phyloP scores from a whole-genome alignment of 768 basidiomycete species.

The Mycena sanguinolenta region DNA sequence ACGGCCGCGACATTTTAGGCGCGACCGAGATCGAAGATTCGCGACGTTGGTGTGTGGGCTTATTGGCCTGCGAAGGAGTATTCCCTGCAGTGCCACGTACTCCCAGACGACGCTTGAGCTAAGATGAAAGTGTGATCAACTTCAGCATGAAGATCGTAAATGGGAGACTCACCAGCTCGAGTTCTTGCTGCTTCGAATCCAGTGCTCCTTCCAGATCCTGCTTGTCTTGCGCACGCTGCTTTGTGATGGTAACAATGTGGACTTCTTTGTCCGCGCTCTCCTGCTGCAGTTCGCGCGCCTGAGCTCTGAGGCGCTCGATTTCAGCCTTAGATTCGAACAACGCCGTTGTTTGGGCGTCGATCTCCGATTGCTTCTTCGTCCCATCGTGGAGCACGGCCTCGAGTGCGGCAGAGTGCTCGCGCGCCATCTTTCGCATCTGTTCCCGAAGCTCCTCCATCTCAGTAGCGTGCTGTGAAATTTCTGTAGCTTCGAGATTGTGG shows the following conservation, averaged over 20 bases:
- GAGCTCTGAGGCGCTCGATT: constrained; percentile 67
- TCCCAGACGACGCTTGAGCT: constrained; percentile 78
- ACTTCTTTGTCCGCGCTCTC: constrained; percentile 90
- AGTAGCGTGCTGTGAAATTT: constrained; percentile 59
- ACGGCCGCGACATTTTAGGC: constrained; percentile 67
- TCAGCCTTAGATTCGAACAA: constrained; percentile 66
- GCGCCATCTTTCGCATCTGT: constrained; percentile 64
- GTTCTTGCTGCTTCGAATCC: constrained; percentile 94
- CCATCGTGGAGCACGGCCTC: constrained; percentile 68
- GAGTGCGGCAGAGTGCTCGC: constrained; percentile 64
- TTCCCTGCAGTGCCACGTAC: constrained; percentile 68
- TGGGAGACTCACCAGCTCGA: constrained; percentile 81
- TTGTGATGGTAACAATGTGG: constrained; percentile 76
- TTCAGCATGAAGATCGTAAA: background rate
- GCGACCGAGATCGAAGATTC: constrained; percentile 69
- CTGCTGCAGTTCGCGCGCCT: constrained; percentile 78
- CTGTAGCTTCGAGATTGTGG: constrained; percentile 66
- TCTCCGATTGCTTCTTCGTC: constrained; percentile 64
- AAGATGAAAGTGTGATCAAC: background rate
- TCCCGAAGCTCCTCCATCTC: constrained; percentile 68
- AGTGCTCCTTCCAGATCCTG: constrained; percentile 86
- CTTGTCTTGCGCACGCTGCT: constrained; percentile 74
- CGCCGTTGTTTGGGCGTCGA: constrained; percentile 60
- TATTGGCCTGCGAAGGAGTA: constrained; percentile 63
- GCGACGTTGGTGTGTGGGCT: constrained; percentile 57